Evolutionary conservation across 768 basidiomycete genomes (phyloP).

Genomic region (Amanita rubescens): DNA sequence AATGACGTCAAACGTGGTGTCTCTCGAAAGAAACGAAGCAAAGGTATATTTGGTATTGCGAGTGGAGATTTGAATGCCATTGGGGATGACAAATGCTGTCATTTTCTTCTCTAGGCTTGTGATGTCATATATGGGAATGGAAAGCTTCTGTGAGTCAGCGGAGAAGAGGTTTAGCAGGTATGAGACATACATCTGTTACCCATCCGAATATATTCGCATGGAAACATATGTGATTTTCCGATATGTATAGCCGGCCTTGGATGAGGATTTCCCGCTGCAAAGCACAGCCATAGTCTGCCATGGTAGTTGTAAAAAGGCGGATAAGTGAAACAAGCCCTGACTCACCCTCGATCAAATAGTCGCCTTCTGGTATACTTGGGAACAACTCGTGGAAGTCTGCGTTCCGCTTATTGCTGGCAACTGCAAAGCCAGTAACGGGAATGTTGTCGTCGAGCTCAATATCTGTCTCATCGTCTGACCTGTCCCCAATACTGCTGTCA

Average conservation of each 20-base stretch:
- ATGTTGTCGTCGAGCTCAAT: constrained; percentile 59
- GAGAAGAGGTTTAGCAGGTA: not conserved
- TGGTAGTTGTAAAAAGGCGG: not conserved
- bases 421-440: constrained; percentile 93
- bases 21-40: constrained; percentile 92
- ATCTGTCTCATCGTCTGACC: constrained; percentile 25
- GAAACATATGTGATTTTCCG: constrained; percentile 99
- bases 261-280: constrained; percentile 94
- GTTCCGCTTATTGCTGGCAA: constrained; percentile 91
- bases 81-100: constrained; percentile 97
- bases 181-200: constrained; percentile 82
- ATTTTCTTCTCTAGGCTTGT: constrained; percentile 88
- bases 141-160: constrained; percentile 41
- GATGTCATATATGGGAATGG: constrained; percentile 84
- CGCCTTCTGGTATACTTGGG: constrained; percentile 82
- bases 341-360: constrained; percentile 96
- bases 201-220: constrained; percentile 99
- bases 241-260: constrained; percentile 93
- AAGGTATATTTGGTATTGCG: constrained; percentile 83
- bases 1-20: constrained; percentile 94
- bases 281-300: constrained; percentile 92
- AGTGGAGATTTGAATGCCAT: constrained; percentile 88
- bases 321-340: constrained; percentile 8
- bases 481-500: constrained; percentile 30
- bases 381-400: constrained; percentile 96